Conservation (phyloP, 495 filamentous ascomycete genomes). For the Daldinia caldariorum region DNA sequence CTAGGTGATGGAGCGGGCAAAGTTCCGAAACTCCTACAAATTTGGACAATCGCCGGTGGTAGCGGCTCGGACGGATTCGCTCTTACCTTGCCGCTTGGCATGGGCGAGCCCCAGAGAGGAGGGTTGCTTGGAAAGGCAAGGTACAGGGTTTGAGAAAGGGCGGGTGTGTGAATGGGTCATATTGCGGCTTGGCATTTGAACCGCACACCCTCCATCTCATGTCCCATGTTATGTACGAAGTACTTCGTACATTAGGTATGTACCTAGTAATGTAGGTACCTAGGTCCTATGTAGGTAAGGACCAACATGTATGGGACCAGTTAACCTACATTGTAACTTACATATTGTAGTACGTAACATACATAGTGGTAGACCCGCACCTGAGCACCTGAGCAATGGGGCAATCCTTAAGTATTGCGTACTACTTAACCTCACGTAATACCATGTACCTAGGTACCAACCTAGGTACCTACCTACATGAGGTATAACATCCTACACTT, state of each 20-base stretch:
- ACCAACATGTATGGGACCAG: too few species aligned
- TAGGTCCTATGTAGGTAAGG: too few species aligned
- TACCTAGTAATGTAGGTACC: too few species aligned
- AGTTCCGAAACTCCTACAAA: conserved; percentile 49
- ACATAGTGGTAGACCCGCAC: not conserved
- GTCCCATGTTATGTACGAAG: conserved; percentile 1
- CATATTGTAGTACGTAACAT: not conserved
- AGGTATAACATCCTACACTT: too few species aligned
- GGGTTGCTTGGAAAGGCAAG: conserved; percentile 45
- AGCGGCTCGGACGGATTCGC: conserved; percentile 52
- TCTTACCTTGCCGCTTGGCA: conserved; percentile 48
- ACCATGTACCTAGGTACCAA: too few species aligned
- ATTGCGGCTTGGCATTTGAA: conserved; percentile 44
- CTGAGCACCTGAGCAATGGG: conserved; percentile 1
- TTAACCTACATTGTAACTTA: too few species aligned
- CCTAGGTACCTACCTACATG: too few species aligned
- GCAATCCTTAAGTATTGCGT: not conserved
- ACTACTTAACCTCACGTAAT: too few species aligned
- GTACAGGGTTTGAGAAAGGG: conserved; percentile 40
- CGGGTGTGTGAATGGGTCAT: conserved; percentile 45
- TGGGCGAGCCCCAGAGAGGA: conserved; percentile 46
- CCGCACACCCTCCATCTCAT: conserved; percentile 20
- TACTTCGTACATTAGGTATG: not conserved
- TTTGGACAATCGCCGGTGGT: conserved; percentile 50
- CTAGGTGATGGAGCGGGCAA: conserved; percentile 39